Percentiles rank a stretch among this genome's conserved stretches.
Conservation (phyloP, 2,329 filamentous ascomycete genomes). For the Beauveria pseudobassiana region DNA sequence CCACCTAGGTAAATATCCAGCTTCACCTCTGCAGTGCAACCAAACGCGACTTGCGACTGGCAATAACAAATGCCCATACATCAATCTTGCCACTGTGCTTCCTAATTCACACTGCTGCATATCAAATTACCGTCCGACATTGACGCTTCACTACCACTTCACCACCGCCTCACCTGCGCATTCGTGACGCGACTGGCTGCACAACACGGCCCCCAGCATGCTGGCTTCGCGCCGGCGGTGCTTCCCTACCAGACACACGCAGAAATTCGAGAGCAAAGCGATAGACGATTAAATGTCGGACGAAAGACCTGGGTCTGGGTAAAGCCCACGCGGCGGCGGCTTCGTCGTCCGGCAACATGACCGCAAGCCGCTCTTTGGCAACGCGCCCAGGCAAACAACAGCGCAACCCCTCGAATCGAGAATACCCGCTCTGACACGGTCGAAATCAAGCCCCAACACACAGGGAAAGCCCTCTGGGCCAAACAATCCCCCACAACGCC, state of each 20-base stretch:
- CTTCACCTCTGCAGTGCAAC: background rate
- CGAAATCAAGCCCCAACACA: slow-evolving; percentile 11
- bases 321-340: background rate
- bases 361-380: slow-evolving; percentile 8
- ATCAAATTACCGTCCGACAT: background rate
- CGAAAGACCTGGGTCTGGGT: background rate
- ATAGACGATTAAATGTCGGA: background rate
- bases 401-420: slow-evolving; percentile 14
- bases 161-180: background rate
- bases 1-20: too few species aligned
- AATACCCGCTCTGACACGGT: background rate
- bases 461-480: slow-evolving; percentile 12
- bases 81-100: background rate
- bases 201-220: background rate
- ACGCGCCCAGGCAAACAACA: background rate
- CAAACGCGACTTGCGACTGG: background rate
- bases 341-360: background rate
- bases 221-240: slow-evolving; percentile 1
- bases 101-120: too few species aligned
- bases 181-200: background rate
- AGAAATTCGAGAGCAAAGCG: background rate
- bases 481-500: slow-evolving; percentile 10
- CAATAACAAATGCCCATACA: background rate
- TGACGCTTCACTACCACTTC: background rate
- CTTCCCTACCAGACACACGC: background rate